A percentile compares a stretch with the other conserved stretches of the same genome.
Conservation (phyloP, 345 rosid species). For the Turritis glabra region DNA sequence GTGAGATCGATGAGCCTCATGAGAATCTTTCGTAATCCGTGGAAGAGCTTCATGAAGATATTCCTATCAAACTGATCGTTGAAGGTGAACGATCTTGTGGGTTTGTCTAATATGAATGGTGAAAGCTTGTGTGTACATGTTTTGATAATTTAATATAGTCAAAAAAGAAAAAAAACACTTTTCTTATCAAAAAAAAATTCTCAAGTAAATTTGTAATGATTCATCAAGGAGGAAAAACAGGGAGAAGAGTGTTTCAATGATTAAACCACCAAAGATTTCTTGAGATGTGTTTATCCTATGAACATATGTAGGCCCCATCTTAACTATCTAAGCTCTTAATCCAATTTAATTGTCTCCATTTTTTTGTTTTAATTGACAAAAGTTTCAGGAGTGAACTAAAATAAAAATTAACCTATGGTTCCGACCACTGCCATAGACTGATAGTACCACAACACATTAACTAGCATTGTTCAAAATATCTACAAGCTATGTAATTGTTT, state of each 20-base stretch:
- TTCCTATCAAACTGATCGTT: neutral
- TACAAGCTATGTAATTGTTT: neutral
- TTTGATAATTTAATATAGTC: slow-evolving; percentile 17
- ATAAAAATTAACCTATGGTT: neutral
- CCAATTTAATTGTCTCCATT: neutral
- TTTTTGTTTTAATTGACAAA: neutral
- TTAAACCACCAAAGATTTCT: slow-evolving; percentile 34
- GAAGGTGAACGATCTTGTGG: slow-evolving; percentile 13
- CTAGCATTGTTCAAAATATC: neutral
- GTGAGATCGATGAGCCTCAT: slow-evolving; percentile 59
- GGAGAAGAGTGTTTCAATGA: slow-evolving; percentile 37
- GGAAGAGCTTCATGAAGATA: slow-evolving; percentile 64
- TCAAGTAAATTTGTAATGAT: slow-evolving; percentile 32
- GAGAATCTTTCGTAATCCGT: slow-evolving; percentile 65
- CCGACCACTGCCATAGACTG: neutral
- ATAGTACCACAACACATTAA: neutral
- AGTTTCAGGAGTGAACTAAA: neutral
- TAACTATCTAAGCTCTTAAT: slow-evolving; percentile 28
- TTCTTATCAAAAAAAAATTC: neutral
- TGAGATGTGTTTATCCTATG: slow-evolving; percentile 34
- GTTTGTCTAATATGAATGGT: slow-evolving; percentile 50
- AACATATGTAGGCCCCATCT: slow-evolving; percentile 29
- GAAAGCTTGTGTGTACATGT: slow-evolving; percentile 43
- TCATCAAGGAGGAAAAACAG: slow-evolving; percentile 27
- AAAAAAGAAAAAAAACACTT: neutral